Conservation (phyloP, 768 basidiomycete genomes). For the Pleurotus giganteus region DNA sequence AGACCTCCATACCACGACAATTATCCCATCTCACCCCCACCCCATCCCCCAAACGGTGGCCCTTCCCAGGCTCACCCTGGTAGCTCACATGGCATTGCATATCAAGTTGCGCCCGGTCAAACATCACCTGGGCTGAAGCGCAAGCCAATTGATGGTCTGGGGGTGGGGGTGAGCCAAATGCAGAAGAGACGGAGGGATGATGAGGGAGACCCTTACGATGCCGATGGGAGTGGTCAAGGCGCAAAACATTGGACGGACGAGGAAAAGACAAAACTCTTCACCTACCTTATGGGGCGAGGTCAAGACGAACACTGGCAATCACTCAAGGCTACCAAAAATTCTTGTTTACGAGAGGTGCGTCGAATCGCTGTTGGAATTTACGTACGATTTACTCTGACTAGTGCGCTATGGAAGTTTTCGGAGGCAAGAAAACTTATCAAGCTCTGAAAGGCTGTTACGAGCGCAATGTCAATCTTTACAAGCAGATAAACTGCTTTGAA, state of each 20-base stretch:
- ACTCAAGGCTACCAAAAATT: slow-evolving; percentile 78
- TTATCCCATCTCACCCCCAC: slow-evolving; percentile 39
- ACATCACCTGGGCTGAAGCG: slow-evolving; percentile 45
- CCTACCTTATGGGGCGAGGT: slow-evolving; percentile 70
- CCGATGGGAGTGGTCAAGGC: slow-evolving; percentile 52
- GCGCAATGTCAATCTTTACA: slow-evolving; percentile 82
- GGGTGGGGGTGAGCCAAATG: slow-evolving; percentile 29
- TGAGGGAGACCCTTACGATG: slow-evolving; percentile 40
- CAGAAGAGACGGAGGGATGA: slow-evolving; percentile 49
- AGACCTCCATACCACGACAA: slow-evolving; percentile 26
- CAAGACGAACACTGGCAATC: slow-evolving; percentile 80
- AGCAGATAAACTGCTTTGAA: slow-evolving; percentile 77
- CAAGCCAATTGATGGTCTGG: slow-evolving; percentile 44
- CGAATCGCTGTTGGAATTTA: background rate
- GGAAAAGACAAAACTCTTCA: slow-evolving; percentile 75
- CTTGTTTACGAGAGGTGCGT: slow-evolving; percentile 73
- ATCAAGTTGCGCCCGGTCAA: slow-evolving; percentile 20
- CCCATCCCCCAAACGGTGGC: slow-evolving; percentile 32
- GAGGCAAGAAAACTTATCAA: slow-evolving; percentile 77
- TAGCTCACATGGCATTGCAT: slow-evolving; percentile 2
- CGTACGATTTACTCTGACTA: slow-evolving; percentile 23
- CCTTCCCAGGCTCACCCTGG: slow-evolving; percentile 12
- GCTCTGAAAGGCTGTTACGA: slow-evolving; percentile 85
- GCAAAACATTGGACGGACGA: slow-evolving; percentile 87
- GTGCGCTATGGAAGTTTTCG: slow-evolving; percentile 73